Evolutionary conservation across 2,329 filamentous ascomycete genomes (phyloP).

Genomic region (Fusarium avenaceum): DNA sequence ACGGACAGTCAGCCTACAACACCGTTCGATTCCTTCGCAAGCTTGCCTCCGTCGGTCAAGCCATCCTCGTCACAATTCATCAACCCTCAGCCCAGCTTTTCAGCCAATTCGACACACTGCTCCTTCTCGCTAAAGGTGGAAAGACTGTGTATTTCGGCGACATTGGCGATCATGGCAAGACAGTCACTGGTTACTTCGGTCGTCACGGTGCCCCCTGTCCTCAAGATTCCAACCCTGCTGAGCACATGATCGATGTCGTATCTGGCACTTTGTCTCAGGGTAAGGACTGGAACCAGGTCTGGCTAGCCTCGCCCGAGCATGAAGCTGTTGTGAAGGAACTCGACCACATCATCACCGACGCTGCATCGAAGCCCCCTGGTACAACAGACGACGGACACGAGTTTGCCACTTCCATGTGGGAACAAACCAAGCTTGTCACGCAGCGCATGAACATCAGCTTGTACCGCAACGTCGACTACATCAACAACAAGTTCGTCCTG

Average conservation of each 20-base stretch:
- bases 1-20: slow-evolving; percentile 76
- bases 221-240: slow-evolving; percentile 75
- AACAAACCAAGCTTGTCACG: slow-evolving; percentile 75
- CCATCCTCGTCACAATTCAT: slow-evolving; percentile 78
- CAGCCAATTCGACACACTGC: slow-evolving; percentile 74
- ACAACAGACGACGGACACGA: slow-evolving; percentile 69
- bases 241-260: slow-evolving; percentile 78
- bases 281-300: slow-evolving; percentile 77
- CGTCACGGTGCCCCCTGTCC: slow-evolving; percentile 74
- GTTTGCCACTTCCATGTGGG: slow-evolving; percentile 76
- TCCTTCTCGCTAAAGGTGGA: slow-evolving; percentile 74
- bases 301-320: slow-evolving; percentile 74
- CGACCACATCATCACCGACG: slow-evolving; percentile 69
- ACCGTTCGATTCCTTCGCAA: slow-evolving; percentile 76
- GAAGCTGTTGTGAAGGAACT: slow-evolving; percentile 71
- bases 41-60: slow-evolving; percentile 74
- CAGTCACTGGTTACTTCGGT: slow-evolving; percentile 74
- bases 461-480: slow-evolving; percentile 76
- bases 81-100: slow-evolving; percentile 78
- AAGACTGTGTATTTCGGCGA: slow-evolving; percentile 77
- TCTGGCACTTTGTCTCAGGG: slow-evolving; percentile 62
- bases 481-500: slow-evolving; percentile 72
- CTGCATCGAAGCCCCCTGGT: slow-evolving; percentile 60
- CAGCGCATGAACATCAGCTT: slow-evolving; percentile 72
- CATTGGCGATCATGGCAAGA: slow-evolving; percentile 68